Base-by-base conservation (phyloP, 2,329 filamentous ascomycete genomes). In the Fusarium marasasianum region DNA sequence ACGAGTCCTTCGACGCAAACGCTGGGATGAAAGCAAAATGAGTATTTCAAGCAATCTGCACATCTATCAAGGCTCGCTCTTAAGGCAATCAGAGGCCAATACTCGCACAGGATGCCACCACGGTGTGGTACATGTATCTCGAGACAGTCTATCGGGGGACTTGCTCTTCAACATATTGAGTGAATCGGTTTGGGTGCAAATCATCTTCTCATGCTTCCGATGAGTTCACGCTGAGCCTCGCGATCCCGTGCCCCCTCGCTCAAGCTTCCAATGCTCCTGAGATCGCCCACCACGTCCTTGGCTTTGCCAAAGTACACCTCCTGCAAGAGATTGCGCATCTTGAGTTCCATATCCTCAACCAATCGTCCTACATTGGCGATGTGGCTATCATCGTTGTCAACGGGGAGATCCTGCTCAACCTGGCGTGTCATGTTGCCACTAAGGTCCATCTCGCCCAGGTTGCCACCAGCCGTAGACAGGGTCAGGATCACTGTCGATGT, bases 291-390 rank as follows among this genome's bases (percentile, higher is more conserved):
- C 7, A 99, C 95, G 84, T 99, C 96, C 89, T 97, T 98, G 63
- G 96, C 96, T 88, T 99, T 99, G 81, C 96, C 96, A 84, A 99
- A 99, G 86, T 99, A 99, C 56, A 99, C 96, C 85, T 99, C 96
- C 87, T 99, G 96, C 82, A 99, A 86, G 83, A 98, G 84, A 84
- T 99, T 99, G 75, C 96, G 91, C 96, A 99, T 98, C 89, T 98
- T 98, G 82, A 98, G 91, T 86, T 99, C 96, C 96, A 99, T 98
- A 83, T 99, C 96, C 87, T 99, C 96, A 59, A 99, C 95, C 81
- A 99, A 88, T 74, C 92, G 89, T 66, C 96, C 96, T 69, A 98
- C 94, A 84, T 99, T 99, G 78, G 93, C 94, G 78, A 99, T 96
- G 86, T 99, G 96, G 82, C 93, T 94, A 77, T 93, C 92, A 83